Base-by-base conservation (phyloP, 768 basidiomycete species). In the Collybiopsis confluens region DNA sequence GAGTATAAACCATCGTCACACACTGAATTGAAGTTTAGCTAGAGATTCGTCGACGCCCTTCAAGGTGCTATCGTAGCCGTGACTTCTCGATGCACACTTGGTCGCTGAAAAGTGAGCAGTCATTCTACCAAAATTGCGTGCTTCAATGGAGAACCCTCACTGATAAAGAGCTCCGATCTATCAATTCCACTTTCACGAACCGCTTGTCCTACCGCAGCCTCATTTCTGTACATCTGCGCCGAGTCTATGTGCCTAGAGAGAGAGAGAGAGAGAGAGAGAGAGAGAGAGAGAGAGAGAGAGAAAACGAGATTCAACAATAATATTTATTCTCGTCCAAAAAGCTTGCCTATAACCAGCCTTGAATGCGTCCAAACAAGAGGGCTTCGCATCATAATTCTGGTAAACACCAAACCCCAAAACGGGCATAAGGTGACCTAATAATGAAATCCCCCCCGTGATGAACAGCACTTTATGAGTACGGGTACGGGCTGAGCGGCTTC, bases 401-500 rank as follows among this genome's bases (percentile, higher is more conserved):
- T 82, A 90, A 18, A 89, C 86, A 37, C 81, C 88, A 52, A 89
- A 82, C 11, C 88, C 88, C 2, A 90, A 71, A 5, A 75, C 64
- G 21, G 88, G 88, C 70, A 90, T 82, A 21, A 66, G 54, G 64
- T 80, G 65, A 15, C 86, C 87, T 76, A 48, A 23, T 16, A 40
- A n/a, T 21, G 15, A 54, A 42, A 4, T n/a, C n/a, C n/a, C n/a
- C n/a, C n/a, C n/a, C n/a, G n/a, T n/a, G n/a, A n/a, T n/a, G n/a
- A n/a, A n/a, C n/a, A n/a, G n/a, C n/a, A n/a, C n/a, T n/a, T n/a
- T n/a, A n/a, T n/a, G n/a, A n/a, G n/a, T n/a, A n/a, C n/a, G n/a
- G 21, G 21, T n/a, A 36, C 4, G n/a, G 1, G 24, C 11, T n/a
- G 1, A 24, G 9, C 2, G 37, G 27, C 18, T 52, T 10, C 42